phyloP scores from a whole-genome alignment of 2,329 filamentous ascomycete genomes.

The Sphaerulina vaccinii region DNA sequence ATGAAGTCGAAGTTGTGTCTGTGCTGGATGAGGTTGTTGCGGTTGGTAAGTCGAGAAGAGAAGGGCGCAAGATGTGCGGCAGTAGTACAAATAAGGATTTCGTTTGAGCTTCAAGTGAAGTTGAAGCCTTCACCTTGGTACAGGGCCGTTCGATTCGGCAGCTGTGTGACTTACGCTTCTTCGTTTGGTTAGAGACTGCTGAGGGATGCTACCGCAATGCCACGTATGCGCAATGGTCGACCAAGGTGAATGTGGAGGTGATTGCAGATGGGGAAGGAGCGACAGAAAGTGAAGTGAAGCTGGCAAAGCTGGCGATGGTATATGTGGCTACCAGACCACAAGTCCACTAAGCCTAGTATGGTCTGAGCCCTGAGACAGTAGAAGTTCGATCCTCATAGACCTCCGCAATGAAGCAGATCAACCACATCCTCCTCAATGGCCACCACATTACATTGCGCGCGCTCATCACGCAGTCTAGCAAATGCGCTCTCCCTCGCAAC shows the following conservation, averaged over 20 bases:
- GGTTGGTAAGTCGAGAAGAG: too few species aligned
- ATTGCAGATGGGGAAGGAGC: background rate
- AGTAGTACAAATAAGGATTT: too few species aligned
- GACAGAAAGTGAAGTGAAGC: background rate
- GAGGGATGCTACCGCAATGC: background rate
- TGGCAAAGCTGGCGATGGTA: background rate
- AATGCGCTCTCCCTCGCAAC: conserved; percentile 15
- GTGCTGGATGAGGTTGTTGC: background rate
- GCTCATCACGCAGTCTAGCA: conserved; percentile 28
- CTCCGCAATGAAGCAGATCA: conserved; percentile 4
- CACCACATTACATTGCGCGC: conserved; percentile 25
- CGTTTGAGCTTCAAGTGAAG: too few species aligned
- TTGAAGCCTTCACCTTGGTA: too few species aligned
- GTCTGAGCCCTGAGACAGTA: conserved; percentile 1
- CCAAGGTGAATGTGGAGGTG: background rate
- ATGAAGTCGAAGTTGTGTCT: background rate
- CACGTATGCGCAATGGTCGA: background rate
- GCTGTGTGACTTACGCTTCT: too few species aligned
- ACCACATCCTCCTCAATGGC: conserved; percentile 24
- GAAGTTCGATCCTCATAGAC: background rate
- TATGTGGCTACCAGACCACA: background rate
- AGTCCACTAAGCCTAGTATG: background rate
- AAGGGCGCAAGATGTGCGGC: too few species aligned
- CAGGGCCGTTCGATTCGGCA: too few species aligned
- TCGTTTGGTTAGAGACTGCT: too few species aligned